phyloP scores from a whole-genome alignment of 2,329 filamentous ascomycete species.

The Cercospora sp. region DNA sequence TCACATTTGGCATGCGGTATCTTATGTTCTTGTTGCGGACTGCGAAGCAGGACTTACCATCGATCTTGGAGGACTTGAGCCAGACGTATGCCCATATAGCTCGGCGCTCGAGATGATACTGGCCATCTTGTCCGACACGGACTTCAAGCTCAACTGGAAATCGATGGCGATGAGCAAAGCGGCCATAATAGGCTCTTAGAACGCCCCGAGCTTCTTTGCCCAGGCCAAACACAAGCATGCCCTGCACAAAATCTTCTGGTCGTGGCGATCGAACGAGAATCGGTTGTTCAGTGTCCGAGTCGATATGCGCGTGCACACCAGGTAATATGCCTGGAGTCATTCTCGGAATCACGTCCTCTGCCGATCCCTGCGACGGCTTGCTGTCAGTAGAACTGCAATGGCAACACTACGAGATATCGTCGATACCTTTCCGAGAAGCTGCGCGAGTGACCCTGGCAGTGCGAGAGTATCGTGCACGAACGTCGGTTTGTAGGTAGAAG shows the following conservation, averaged over 20 bases:
- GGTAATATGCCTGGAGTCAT: slow-evolving; percentile 36
- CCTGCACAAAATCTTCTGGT: slow-evolving; percentile 29
- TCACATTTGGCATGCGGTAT: neutral
- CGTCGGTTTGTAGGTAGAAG: slow-evolving; percentile 57
- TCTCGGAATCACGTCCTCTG: slow-evolving; percentile 27
- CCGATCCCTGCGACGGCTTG: slow-evolving; percentile 16
- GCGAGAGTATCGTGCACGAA: slow-evolving; percentile 54
- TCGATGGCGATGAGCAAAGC: slow-evolving; percentile 20
- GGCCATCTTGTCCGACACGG: slow-evolving; percentile 3
- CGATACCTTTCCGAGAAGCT: slow-evolving; percentile 34
- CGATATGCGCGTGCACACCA: slow-evolving; percentile 28
- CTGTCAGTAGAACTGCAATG: neutral
- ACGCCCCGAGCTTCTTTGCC: slow-evolving; percentile 24
- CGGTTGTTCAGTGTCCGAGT: slow-evolving; percentile 25
- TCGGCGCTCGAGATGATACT: slow-evolving; percentile 19
- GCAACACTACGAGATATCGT: neutral
- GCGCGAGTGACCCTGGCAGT: slow-evolving; percentile 47
- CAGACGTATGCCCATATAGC: slow-evolving; percentile 29
- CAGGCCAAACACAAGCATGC: slow-evolving; percentile 35
- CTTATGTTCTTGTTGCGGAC: neutral
- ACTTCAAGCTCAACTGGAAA: slow-evolving; percentile 33
- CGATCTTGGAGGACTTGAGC: slow-evolving; percentile 16
- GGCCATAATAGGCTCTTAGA: slow-evolving; percentile 33
- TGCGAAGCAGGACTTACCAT: neutral
- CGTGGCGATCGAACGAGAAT: slow-evolving; percentile 27